Percentiles rank a stretch among this genome's conserved stretches.
Evolutionary conservation across 441 rosid genomes (phyloP).

Genomic region (Arabidopsis hybrid): DNA sequence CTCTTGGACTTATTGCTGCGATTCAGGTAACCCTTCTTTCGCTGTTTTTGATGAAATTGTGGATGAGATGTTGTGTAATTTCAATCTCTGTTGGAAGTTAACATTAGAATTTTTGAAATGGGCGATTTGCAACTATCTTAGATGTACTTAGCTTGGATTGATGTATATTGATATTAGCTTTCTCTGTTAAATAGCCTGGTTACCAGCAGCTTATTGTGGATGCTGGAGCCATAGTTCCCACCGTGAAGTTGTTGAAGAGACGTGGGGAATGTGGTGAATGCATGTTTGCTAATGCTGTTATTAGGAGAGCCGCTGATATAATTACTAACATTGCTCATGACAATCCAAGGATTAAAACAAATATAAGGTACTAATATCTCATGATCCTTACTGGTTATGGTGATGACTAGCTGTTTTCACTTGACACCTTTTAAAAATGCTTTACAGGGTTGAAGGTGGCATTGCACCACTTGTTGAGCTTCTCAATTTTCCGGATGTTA

Average conservation of each 20-base stretch:
- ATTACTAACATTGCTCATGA: constrained; percentile 73
- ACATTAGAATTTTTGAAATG: not conserved
- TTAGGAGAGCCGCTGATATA: constrained; percentile 72
- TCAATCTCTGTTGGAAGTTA: not conserved
- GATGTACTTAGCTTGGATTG: too few species aligned
- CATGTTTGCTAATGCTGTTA: constrained; percentile 49
- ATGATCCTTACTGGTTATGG: constrained; percentile 4
- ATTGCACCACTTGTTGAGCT: constrained; percentile 74
- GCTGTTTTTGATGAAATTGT: not conserved
- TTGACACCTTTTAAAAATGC: constrained; percentile 15
- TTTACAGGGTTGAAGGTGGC: constrained; percentile 68
- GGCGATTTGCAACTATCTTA: not conserved
- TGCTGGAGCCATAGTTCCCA: constrained; percentile 62
- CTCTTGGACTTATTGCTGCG: constrained; percentile 66
- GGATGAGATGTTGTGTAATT: not conserved
- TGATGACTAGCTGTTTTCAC: constrained; percentile 17
- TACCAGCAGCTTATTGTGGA: constrained; percentile 71
- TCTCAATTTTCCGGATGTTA: constrained; percentile 55
- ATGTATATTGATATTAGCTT: constrained; percentile 5
- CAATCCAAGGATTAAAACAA: constrained; percentile 62
- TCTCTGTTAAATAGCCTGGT: constrained; percentile 54
- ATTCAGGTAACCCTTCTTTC: constrained; percentile 49
- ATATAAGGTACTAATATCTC: constrained; percentile 52
- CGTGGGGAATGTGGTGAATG: constrained; percentile 39
- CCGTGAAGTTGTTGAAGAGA: constrained; percentile 56